Evolutionary conservation across 345 rosid species (phyloP).

Genomic region (Dipteronia sinensis): DNA sequence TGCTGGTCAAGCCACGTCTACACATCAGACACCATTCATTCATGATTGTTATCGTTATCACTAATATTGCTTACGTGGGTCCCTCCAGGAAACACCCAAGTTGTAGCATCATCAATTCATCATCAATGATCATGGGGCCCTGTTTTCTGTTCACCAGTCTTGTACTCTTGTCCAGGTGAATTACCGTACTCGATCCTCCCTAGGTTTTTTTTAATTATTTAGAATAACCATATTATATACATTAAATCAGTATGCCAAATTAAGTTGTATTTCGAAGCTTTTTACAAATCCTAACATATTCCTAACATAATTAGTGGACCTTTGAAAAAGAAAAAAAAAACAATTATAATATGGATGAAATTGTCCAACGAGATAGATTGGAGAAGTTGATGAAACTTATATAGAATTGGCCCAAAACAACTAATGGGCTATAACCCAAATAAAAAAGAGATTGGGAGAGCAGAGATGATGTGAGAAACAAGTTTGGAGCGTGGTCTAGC

Average conservation of each 20-base stretch:
- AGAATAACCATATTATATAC: no score
- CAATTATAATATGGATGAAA: no score
- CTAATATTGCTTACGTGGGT: background rate
- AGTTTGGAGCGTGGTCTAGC: background rate
- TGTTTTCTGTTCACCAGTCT: background rate
- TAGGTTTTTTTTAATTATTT: background rate
- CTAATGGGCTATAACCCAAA: no score
- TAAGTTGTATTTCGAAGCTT: no score
- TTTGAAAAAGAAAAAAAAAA: no score
- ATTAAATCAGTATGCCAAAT: no score
- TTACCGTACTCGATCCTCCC: background rate
- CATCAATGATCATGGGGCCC: background rate
- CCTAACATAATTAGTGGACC: no score
- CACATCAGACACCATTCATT: slow-evolving; percentile 18
- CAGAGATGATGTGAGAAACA: background rate
- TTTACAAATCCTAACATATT: no score
- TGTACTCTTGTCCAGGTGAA: background rate
- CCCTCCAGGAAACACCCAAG: background rate
- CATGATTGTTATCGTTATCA: no score
- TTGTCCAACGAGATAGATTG: background rate
- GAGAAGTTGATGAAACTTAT: background rate
- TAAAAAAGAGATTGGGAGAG: background rate
- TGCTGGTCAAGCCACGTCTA: slow-evolving; percentile 32
- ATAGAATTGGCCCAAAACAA: background rate
- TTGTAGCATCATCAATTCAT: background rate